These are phyloP conservation scores for Herpetospermum pedunculosum DNA, from an alignment of 306 rosid genomes.

Conservation along the genomic window DNA sequence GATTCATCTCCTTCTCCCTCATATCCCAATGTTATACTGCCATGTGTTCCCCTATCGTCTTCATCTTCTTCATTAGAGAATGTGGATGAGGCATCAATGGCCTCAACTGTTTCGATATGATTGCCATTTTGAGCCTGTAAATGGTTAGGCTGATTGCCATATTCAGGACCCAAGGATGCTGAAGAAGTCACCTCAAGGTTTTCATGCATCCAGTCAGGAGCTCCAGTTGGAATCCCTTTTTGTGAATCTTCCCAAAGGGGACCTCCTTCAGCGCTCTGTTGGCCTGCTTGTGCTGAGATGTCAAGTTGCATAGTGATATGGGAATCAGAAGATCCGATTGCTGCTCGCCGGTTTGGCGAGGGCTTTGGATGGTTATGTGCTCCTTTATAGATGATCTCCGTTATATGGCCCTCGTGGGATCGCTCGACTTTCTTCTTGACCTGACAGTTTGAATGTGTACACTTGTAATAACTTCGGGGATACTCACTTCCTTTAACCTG, in stretches of 20 bases:
- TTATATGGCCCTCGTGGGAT: conserved; percentile 85
- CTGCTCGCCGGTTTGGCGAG: conserved; percentile 65
- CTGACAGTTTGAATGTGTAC: conserved; percentile 72
- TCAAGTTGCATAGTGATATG: conserved; percentile 56
- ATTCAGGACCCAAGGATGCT: conserved; percentile 48
- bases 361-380: conserved; percentile 81
- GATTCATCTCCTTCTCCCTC: conserved; percentile 93
- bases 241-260: conserved; percentile 45
- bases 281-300: conserved; percentile 43
- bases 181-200: conserved; percentile 79
- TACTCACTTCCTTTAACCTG: conserved; percentile 95
- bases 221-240: conserved; percentile 35
- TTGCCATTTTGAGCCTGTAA: conserved; percentile 57
- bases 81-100: conserved; percentile 74
- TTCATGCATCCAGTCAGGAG: conserved; percentile 57
- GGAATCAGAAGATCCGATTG: conserved; percentile 40
- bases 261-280: conserved; percentile 42
- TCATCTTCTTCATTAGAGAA: conserved; percentile 80
- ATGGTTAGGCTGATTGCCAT: conserved; percentile 45
- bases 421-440: conserved; percentile 93
- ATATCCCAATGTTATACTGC: conserved; percentile 68
- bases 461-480: conserved; percentile 91
- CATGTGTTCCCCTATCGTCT: conserved; percentile 82
- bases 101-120: conserved; percentile 55
- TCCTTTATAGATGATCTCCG: conserved; percentile 92